Evolutionary conservation across 768 basidiomycete species (phyloP).

Genomic region (Daedalea quercina): DNA sequence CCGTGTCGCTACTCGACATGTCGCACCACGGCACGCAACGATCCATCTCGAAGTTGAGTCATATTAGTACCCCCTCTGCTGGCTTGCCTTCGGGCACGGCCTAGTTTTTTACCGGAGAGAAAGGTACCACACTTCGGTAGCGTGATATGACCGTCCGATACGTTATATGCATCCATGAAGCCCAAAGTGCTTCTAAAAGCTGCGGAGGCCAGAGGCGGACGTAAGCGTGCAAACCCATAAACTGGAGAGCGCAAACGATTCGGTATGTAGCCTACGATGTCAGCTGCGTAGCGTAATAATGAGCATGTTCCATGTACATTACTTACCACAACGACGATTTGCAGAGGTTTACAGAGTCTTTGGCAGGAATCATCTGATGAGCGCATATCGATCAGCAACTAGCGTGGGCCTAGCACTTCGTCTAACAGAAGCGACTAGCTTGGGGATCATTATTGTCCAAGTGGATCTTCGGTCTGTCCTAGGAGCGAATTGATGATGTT

Average conservation of each 20-base stretch:
- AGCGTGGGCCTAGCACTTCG: no score
- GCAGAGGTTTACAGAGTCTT: background rate
- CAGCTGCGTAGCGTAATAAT: background rate
- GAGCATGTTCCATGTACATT: background rate
- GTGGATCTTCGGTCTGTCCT: background rate
- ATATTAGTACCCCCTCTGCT: background rate
- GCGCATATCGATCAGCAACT: no score
- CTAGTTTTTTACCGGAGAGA: no score
- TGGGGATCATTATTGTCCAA: no score
- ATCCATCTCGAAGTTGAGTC: background rate
- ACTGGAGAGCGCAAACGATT: constrained; percentile 1
- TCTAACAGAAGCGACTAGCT: no score
- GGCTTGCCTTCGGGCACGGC: background rate
- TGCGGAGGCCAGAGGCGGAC: background rate
- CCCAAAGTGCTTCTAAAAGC: background rate
- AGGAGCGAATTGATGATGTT: no score
- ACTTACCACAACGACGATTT: background rate
- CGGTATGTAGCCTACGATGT: background rate
- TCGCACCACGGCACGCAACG: constrained; percentile 4
- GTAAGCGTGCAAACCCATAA: background rate
- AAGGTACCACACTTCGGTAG: background rate
- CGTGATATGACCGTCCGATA: background rate
- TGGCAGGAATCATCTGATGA: background rate
- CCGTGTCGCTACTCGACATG: background rate
- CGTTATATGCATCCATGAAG: background rate